Conservation (phyloP, 495 filamentous ascomycete genomes). For the Penicillium alfredii region DNA sequence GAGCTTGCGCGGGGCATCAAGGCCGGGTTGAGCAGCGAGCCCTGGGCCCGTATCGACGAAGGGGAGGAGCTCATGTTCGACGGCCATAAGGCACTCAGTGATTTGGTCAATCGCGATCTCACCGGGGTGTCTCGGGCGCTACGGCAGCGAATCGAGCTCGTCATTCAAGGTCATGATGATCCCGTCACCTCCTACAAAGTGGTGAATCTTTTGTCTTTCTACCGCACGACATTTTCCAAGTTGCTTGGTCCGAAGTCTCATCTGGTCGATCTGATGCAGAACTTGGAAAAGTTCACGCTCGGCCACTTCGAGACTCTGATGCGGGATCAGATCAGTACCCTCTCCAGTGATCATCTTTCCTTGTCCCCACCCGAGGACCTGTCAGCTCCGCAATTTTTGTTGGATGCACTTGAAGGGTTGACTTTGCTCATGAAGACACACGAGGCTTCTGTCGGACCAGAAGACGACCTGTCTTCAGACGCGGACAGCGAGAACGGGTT, state of each 20-base stretch:
- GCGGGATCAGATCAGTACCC: conserved; percentile 65
- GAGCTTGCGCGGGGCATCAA: conserved; percentile 82
- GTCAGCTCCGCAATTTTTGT: conserved; percentile 74
- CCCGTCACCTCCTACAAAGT: conserved; percentile 83
- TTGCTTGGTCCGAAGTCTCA: conserved; percentile 65
- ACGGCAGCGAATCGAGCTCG: conserved; percentile 79
- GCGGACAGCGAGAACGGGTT: conserved; percentile 44
- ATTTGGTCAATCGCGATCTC: conserved; percentile 82
- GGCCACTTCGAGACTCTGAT: conserved; percentile 75
- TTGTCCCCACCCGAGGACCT: conserved; percentile 50
- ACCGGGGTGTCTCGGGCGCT: conserved; percentile 70
- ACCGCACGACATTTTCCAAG: conserved; percentile 74
- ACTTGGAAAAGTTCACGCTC: conserved; percentile 70
- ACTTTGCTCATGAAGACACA: conserved; percentile 72
- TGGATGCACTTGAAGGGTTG: conserved; percentile 71
- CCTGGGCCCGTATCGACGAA: conserved; percentile 64
- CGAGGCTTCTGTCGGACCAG: conserved; percentile 66
- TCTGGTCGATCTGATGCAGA: conserved; percentile 61
- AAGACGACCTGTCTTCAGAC: conserved; percentile 45
- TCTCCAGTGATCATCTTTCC: conserved; percentile 66
- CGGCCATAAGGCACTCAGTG: conserved; percentile 73
- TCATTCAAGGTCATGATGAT: conserved; percentile 88
- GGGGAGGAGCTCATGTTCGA: conserved; percentile 67
- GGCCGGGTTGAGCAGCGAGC: conserved; percentile 77
- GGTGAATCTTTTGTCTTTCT: conserved; percentile 82